Evolutionary conservation across 768 basidiomycete species (phyloP), one percentile per base, ranked within the genome.

Genomic region (Russula earlei): DNA sequence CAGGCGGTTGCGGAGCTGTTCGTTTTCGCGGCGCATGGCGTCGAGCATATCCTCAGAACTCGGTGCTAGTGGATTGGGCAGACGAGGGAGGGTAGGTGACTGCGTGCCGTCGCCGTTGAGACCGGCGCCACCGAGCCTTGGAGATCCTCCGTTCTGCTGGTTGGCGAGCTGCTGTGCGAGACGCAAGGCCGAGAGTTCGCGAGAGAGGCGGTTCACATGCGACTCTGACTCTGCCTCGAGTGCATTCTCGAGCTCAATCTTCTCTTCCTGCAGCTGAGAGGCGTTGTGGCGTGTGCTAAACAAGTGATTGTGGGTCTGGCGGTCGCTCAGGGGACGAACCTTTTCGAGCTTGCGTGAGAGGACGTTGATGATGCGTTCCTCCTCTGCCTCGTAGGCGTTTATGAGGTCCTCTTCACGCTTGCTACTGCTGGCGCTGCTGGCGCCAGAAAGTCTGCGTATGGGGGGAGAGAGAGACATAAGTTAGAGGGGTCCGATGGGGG

Each of bases 381-480:
- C 88, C 69, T 92, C 89, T 11, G 89, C 90, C 64, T 91, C 89
- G 67, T 90, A 91, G 20, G 85, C 85, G 69, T 91, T 90, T 66
- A 91, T 91, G 66, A 91, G 75, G 50, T 81, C 84, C 66, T 91
- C 88, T 63, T 84, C 80, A 37, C 74, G 69, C 60, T 77, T 78
- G 53, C 52, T 62, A 44, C 43, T 78, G 58, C 73, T 76, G 37
- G 11, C 47, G 12, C 80, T 71, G 64, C 76, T 81, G 33, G 77
- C 73, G 2, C 74, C 71, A 11, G 83, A 82, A 54, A 83, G 75
- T 55, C 82, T 70, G 50, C 75, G 78, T 48, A 83, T 71, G 40
- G 85, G 82, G 12, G 81, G 81, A 27, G 85, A 75, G 42, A 68
- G 55, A 41, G 72, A 73, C 72, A 73, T 72, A 36, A 36, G 12